phyloP scores from a whole-genome alignment of 176 grass and related monocot species.

The Chloris gayana region DNA sequence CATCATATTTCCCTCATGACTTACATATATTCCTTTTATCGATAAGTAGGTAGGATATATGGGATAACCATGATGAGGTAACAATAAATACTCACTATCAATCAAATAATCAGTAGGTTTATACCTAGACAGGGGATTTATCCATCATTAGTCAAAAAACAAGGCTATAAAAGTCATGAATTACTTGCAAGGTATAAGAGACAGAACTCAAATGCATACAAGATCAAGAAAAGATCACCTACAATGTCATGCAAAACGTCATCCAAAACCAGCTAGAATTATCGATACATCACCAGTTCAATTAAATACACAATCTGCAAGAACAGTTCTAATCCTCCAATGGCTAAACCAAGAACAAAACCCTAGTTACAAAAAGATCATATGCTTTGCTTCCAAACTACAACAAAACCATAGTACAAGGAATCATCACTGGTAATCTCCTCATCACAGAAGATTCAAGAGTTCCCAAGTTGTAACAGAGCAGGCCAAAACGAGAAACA shows the following conservation, averaged over 20 bases:
- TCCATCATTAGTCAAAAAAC: too few relatives aligned
- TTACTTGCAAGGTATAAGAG: background rate
- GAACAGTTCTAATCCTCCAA: background rate
- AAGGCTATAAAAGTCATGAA: background rate
- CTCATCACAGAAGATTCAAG: background rate
- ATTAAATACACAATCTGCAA: background rate
- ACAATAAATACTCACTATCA: background rate
- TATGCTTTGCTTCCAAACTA: constrained; percentile 1
- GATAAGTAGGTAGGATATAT: background rate
- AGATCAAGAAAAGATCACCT: background rate
- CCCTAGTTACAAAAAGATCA: background rate
- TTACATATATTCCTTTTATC: background rate
- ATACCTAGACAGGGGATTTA: too few relatives aligned
- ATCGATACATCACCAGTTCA: constrained; percentile 7
- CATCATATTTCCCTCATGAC: background rate
- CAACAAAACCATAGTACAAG: background rate
- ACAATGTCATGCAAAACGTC: background rate
- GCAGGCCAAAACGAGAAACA: constrained; percentile 11
- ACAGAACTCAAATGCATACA: background rate
- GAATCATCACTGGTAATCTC: background rate
- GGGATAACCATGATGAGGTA: too few relatives aligned
- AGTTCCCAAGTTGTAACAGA: background rate
- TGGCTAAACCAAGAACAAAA: background rate
- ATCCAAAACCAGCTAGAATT: background rate
- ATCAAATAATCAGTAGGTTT: too few relatives aligned